Conservation (phyloP, 177 flowering plant genomes). For the Vitis hybrid region DNA sequence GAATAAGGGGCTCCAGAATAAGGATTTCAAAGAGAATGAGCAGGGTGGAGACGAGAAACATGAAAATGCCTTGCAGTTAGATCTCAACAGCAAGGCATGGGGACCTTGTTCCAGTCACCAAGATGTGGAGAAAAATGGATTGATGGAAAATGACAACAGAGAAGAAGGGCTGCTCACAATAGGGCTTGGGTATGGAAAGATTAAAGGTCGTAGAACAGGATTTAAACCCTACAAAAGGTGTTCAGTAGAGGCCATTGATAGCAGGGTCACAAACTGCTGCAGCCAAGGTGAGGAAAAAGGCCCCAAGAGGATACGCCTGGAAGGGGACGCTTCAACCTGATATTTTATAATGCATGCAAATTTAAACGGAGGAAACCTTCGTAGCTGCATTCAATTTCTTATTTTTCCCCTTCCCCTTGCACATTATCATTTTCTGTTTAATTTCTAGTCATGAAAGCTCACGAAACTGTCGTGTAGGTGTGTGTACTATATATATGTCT, state of each 20-base stretch:
- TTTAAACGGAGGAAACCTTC: conserved; percentile 17
- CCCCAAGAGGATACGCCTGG: conserved; percentile 72
- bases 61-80: conserved; percentile 26
- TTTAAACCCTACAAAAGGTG: conserved; percentile 97
- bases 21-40: conserved; percentile 15
- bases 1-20: conserved; percentile 25
- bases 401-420: conserved; percentile 1
- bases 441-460: conserved; percentile 21
- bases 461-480: conserved; percentile 31
- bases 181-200: conserved; percentile 51
- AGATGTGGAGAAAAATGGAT: conserved; percentile 18
- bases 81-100: conserved; percentile 43
- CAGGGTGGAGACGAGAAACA: conserved; percentile 25
- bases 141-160: conserved; percentile 6
- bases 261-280: conserved; percentile 28
- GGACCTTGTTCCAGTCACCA: conserved; percentile 22
- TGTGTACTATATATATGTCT: conserved; percentile 24
- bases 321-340: conserved; percentile 58
- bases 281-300: conserved; percentile 59
- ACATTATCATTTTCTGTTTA: conserved; percentile 6
- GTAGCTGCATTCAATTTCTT: conserved; percentile 19
- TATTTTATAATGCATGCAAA: conserved; percentile 22
- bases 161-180: conserved; percentile 34
- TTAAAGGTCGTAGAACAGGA: conserved; percentile 60
- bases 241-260: conserved; percentile 70